Conservation (phyloP, 345 rosid genomes). For the Anastatica hierochuntica region DNA sequence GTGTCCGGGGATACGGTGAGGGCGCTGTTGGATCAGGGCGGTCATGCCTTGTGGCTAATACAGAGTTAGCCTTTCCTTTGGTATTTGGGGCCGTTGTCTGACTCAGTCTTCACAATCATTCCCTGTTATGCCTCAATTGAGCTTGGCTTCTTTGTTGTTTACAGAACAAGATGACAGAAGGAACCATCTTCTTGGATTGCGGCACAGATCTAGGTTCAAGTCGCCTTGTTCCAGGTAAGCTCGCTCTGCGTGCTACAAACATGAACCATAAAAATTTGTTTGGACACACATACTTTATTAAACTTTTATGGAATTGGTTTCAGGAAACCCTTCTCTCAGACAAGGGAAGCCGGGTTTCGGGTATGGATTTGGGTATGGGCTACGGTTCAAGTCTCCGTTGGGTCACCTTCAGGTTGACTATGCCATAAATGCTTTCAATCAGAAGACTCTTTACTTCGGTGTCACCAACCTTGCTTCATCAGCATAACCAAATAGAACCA, state of each 20-base stretch:
- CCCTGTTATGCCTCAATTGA: background rate
- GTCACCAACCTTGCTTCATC: slow-evolving; percentile 66
- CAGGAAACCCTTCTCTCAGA: slow-evolving; percentile 85
- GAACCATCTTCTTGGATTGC: slow-evolving; percentile 58
- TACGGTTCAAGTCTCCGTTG: slow-evolving; percentile 56
- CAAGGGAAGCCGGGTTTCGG: slow-evolving; percentile 87
- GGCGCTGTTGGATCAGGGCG: slow-evolving; percentile 95
- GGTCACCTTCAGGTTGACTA: slow-evolving; percentile 64
- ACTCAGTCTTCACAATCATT: background rate
- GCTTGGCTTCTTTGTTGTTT: slow-evolving; percentile 4
- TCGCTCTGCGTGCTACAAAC: slow-evolving; percentile 11
- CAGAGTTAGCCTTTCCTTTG: slow-evolving; percentile 69
- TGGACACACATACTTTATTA: background rate
- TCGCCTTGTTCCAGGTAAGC: slow-evolving; percentile 62
- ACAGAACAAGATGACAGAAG: slow-evolving; percentile 63
- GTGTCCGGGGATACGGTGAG: slow-evolving; percentile 90
- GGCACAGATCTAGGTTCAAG: slow-evolving; percentile 75
- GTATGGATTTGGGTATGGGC: slow-evolving; percentile 59
- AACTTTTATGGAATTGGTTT: slow-evolving; percentile 8
- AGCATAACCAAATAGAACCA: slow-evolving; percentile 1
- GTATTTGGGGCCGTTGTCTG: slow-evolving; percentile 29
- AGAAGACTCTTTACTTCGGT: slow-evolving; percentile 73
- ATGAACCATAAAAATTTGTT: background rate
- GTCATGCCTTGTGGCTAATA: slow-evolving; percentile 81
- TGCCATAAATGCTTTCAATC: slow-evolving; percentile 66